These are phyloP conservation scores for Lentinula sp. DNA, from an alignment of 768 basidiomycete genomes.

Conservation along the genomic window DNA sequence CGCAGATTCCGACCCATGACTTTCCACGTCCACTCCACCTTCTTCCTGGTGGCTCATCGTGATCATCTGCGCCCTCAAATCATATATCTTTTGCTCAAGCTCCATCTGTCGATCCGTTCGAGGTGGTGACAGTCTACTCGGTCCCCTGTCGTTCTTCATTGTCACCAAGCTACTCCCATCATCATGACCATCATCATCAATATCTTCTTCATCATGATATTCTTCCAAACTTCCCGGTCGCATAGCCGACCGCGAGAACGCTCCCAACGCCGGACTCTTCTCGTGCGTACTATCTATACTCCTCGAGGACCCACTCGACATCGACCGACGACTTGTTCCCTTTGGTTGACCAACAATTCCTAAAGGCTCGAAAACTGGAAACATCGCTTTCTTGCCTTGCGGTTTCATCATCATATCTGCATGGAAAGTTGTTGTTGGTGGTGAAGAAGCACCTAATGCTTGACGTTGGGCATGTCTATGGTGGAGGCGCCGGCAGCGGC, in stretches of 20 bases:
- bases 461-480: background rate
- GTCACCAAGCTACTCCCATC: background rate
- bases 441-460: background rate
- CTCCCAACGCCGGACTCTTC: background rate
- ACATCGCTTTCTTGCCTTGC: background rate
- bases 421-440: background rate
- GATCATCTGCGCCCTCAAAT: background rate
- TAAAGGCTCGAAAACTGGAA: background rate
- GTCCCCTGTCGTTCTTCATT: background rate
- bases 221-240: no score
- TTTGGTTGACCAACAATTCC: background rate
- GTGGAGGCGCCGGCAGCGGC: background rate
- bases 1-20: background rate
- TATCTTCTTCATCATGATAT: background rate
- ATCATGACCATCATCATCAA: background rate
- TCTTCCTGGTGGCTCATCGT: background rate
- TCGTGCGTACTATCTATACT: background rate
- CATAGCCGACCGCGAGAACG: background rate
- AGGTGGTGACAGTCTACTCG: background rate
- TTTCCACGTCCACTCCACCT: background rate
- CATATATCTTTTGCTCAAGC: slow-evolving; percentile 1
- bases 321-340: background rate
- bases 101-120: slow-evolving; percentile 6
- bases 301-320: background rate
- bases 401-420: slow-evolving; percentile 3